These are phyloP conservation scores for Populus pruinosa DNA, from an alignment of 345 rosid species.

Conservation along the genomic window DNA sequence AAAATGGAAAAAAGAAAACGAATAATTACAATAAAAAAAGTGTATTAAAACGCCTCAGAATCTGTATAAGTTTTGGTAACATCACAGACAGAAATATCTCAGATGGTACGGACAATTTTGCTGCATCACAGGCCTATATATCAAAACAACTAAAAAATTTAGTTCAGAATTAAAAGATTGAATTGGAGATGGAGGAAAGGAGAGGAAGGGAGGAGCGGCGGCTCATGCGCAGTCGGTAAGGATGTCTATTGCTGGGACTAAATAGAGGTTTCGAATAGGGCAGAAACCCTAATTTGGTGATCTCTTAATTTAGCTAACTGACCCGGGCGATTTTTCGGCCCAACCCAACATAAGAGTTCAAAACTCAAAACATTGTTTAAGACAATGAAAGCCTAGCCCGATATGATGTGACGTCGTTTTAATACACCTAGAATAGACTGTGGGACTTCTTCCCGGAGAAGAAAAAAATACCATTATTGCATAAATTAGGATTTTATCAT, in stretches of 20 bases:
- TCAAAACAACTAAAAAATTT: background rate
- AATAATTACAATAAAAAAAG: background rate
- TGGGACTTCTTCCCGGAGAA: no score
- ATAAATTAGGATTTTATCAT: no score
- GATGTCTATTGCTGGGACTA: background rate
- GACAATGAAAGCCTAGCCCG: background rate
- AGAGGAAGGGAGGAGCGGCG: accelerated
- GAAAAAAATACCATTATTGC: no score
- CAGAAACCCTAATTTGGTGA: background rate
- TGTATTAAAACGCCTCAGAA: conserved; percentile 1
- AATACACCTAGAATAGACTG: no score
- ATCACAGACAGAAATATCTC: conserved; percentile 12
- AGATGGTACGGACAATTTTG: conserved; percentile 21
- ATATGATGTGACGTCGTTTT: no score
- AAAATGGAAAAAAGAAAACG: background rate
- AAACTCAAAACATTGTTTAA: background rate
- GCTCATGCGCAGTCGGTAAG: background rate
- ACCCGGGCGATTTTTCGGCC: background rate
- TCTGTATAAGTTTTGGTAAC: background rate
- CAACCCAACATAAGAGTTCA: background rate
- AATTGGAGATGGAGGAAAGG: background rate
- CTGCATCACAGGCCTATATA: conserved; percentile 2
- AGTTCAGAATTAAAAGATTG: background rate
- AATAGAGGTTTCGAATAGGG: background rate
- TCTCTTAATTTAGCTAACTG: background rate